Percentiles rank a stretch among this genome's conserved stretches.
These are phyloP conservation scores for Suillus occidentalis DNA, from an alignment of 768 basidiomycete genomes.

Conservation along the genomic window DNA sequence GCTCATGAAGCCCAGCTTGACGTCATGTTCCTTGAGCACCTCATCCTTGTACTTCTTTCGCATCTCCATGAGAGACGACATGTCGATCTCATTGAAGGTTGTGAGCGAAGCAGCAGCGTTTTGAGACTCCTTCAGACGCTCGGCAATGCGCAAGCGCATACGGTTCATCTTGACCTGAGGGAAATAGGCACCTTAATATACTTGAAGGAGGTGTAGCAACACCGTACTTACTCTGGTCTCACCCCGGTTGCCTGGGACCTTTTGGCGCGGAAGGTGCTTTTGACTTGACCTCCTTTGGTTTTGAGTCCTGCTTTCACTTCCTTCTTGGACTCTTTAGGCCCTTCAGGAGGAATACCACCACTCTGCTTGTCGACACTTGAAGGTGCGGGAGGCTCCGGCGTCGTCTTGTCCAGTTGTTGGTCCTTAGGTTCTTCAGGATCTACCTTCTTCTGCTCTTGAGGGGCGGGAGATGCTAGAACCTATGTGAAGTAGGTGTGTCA, in stretches of 20 bases:
- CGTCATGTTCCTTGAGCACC: slow-evolving; percentile 85
- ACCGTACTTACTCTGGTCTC: slow-evolving; percentile 75
- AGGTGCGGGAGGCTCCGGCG: slow-evolving; percentile 46
- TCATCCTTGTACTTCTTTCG: slow-evolving; percentile 92
- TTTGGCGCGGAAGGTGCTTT: slow-evolving; percentile 31
- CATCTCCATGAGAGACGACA: slow-evolving; percentile 93
- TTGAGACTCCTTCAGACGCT: slow-evolving; percentile 97
- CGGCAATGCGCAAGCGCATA: slow-evolving; percentile 96
- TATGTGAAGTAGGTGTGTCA: slow-evolving; percentile 9
- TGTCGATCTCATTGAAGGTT: slow-evolving; percentile 99
- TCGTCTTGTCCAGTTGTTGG: slow-evolving; percentile 47
- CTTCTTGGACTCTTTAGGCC: slow-evolving; percentile 36
- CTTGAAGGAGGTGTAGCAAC: neutral
- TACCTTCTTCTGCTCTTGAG: slow-evolving; percentile 32
- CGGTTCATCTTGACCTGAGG: slow-evolving; percentile 94
- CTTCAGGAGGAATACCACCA: slow-evolving; percentile 24
- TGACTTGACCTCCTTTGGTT: slow-evolving; percentile 34
- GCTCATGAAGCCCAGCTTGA: slow-evolving; percentile 98
- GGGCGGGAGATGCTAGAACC: slow-evolving; percentile 31
- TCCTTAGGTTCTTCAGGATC: slow-evolving; percentile 47
- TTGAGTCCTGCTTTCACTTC: slow-evolving; percentile 36
- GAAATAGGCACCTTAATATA: neutral
- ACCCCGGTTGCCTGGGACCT: slow-evolving; percentile 55
- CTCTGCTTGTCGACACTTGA: slow-evolving; percentile 30
- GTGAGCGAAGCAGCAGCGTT: slow-evolving; percentile 95